phyloP scores from a whole-genome alignment of 164 flowering plant genomes.

The Platanus orientalis region DNA sequence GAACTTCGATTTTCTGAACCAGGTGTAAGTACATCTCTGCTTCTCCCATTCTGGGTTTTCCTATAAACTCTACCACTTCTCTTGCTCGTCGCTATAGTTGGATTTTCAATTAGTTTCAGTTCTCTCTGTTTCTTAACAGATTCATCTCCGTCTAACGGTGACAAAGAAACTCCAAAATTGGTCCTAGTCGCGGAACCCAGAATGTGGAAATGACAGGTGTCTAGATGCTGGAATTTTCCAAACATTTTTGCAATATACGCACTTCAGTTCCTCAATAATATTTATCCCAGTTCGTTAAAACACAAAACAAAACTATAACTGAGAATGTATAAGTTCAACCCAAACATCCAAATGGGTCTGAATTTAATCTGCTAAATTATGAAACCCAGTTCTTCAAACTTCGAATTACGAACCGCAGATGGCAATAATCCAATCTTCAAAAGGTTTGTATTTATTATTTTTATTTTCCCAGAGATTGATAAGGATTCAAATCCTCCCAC shows the following conservation, averaged over 20 bases:
- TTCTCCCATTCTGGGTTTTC: slow-evolving; percentile 8
- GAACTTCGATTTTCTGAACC: slow-evolving; percentile 6
- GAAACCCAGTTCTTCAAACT: neutral
- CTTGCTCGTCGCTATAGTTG: slow-evolving; percentile 11
- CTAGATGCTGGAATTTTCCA: slow-evolving; percentile 27
- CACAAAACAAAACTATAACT: no score
- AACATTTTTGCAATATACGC: slow-evolving; percentile 22
- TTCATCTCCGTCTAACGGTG: slow-evolving; percentile 21
- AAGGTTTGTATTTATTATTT: no score
- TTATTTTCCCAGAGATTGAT: no score
- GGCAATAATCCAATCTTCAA: no score
- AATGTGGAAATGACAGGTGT: slow-evolving; percentile 21
- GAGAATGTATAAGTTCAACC: neutral
- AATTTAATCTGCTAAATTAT: neutral
- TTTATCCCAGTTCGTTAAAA: no score
- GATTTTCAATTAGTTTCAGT: slow-evolving; percentile 16
- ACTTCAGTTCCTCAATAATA: slow-evolving; percentile 7
- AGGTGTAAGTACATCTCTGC: slow-evolving; percentile 8
- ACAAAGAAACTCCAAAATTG: slow-evolving; percentile 20
- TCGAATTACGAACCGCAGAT: no score
- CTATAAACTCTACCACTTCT: slow-evolving; percentile 18
- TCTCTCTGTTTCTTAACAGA: slow-evolving; percentile 16
- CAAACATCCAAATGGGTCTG: neutral
- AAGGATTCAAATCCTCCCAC: no score
- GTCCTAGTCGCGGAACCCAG: slow-evolving; percentile 18